These are phyloP conservation scores for Leccinum proliferum DNA, from an alignment of 1,284 basidiomycete genomes.

Conservation along the genomic window DNA sequence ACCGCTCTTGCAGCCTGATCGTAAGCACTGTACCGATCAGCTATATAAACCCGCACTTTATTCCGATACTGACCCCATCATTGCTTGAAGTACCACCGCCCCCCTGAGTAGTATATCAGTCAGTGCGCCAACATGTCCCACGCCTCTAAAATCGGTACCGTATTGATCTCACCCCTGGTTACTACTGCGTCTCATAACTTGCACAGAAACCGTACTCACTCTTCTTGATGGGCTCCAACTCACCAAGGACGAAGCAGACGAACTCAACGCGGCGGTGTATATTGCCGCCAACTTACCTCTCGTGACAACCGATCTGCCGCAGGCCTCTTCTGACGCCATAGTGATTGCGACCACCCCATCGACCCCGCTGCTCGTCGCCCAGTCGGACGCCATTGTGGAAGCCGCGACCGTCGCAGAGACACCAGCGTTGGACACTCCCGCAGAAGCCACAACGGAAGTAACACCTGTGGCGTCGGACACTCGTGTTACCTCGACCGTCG, in stretches of 20 bases:
- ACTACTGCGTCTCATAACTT: background rate
- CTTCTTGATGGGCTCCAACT: background rate
- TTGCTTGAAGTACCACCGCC: background rate
- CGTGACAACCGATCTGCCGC: too few species aligned
- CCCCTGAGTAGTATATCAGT: background rate
- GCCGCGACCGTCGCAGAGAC: background rate
- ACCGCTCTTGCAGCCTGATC: too few species aligned
- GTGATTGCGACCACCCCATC: background rate
- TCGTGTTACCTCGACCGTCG: too few species aligned
- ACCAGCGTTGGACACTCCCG: background rate
- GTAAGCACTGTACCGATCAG: too few species aligned
- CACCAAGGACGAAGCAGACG: background rate
- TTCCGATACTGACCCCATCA: background rate
- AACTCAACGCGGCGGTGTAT: background rate
- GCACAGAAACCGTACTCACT: background rate
- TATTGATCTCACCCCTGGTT: background rate
- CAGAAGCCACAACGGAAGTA: background rate
- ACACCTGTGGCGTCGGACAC: background rate
- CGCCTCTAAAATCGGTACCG: background rate
- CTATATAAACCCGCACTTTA: background rate
- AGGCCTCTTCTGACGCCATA: too few species aligned
- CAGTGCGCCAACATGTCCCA: background rate
- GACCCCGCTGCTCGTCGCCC: background rate
- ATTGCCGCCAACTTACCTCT: background rate
- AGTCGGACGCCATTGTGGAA: background rate